These are phyloP conservation scores for Myriangium duriaei DNA, from an alignment of 2,329 filamentous ascomycete species.

Conservation along the genomic window DNA sequence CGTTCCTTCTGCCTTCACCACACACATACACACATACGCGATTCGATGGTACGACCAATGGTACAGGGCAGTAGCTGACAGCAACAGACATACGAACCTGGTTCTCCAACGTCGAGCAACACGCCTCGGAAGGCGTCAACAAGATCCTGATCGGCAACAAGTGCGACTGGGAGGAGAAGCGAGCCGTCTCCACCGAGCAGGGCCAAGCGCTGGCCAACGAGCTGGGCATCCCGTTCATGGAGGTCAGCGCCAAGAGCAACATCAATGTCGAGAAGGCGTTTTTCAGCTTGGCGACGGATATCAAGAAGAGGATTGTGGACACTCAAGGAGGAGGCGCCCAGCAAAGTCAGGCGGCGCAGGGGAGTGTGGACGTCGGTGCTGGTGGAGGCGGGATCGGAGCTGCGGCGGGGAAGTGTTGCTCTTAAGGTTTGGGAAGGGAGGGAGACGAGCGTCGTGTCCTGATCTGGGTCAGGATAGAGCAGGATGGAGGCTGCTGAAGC, in stretches of 20 bases:
- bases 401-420: constrained; percentile 44
- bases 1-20: constrained; percentile 6
- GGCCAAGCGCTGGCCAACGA: constrained; percentile 90
- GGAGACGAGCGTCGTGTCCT: too few species aligned
- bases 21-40: too few species aligned
- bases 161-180: constrained; percentile 99
- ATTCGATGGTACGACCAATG: too few species aligned
- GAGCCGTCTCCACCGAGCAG: constrained; percentile 81
- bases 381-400: constrained; percentile 17
- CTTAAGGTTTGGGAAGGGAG: constrained; percentile 42
- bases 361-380: constrained; percentile 19
- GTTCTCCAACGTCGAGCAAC: constrained; percentile 98
- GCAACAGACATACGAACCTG: constrained; percentile 86
- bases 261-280: constrained; percentile 99
- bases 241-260: constrained; percentile 97
- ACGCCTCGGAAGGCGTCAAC: constrained; percentile 97
- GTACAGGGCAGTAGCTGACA: too few species aligned
- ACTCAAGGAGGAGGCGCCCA: constrained; percentile 32
- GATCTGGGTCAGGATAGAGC: too few species aligned
- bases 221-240: constrained; percentile 93
- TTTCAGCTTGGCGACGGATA: constrained; percentile 85
- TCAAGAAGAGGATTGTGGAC: constrained; percentile 97
- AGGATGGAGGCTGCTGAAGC: too few species aligned
- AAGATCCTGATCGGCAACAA: constrained; percentile 99
- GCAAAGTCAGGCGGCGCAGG: constrained; percentile 1